Base-by-base conservation (phyloP, 2,329 filamentous ascomycete species). In the Nigrograna mackinnonii region DNA sequence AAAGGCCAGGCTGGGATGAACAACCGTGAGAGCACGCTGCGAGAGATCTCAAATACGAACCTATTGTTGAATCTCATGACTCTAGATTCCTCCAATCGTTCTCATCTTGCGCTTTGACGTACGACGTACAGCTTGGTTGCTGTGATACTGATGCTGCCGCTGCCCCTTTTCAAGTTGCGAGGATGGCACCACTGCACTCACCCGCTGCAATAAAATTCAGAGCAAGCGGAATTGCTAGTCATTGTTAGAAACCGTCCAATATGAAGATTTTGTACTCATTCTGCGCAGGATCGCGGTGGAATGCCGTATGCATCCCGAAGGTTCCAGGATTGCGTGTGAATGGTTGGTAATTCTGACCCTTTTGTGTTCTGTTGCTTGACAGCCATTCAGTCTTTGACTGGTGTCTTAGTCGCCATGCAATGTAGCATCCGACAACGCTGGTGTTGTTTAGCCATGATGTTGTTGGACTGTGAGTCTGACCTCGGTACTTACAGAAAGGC, bases 151-250 rank as follows among this genome's bases (percentile, higher is more conserved):
- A 82, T 82, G 79, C 84, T 84, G 83, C 84, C 83, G 78, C 76
- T 73, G 68, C 73, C 75, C 71, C 76, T 76, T 68, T 56, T 58
- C 58, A 67, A 57, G 55, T 60, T 52, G 50, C 22, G 51, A 58
- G 50, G 48, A 60, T 62, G 64, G 66, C 67, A 54, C 47, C 47
- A 43, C 49, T 69, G 61, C 70, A 92, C 89, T 92, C 84, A 94
- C 89, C 87, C 76, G 88, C 89, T 69, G 89, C 89, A 75, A 94
- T 88, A 76, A 94, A 94, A 75, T 94, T 94, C 66, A 94, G 78
- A 69, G 89, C 87, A 70, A 94, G 75, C 57, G 89, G 89, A 53
- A 90, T 74, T 54, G 86, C 89, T 94, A 60, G 17, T 46, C 22
- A 40, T 17, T 33, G 60, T 71, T 46, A 55, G 49, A 39, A 9